Conservation (phyloP, 2,329 filamentous ascomycete species). For the Diaporthe capsici region DNA sequence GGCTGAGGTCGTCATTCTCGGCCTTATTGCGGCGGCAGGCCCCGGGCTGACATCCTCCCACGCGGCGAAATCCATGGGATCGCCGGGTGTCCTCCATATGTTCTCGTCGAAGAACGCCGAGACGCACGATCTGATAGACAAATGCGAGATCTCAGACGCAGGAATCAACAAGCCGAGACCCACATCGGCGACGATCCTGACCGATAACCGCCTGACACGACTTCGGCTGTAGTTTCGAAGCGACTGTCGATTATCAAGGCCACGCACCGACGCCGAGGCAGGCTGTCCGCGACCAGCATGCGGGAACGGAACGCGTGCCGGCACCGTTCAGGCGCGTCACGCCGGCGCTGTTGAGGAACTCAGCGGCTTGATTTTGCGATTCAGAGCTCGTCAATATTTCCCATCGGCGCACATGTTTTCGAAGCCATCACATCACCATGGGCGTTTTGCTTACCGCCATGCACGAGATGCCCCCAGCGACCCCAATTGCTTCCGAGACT, state of each 20-base stretch:
- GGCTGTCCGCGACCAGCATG: neutral
- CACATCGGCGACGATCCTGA: neutral
- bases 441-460: too few species aligned
- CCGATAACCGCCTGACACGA: too few species aligned
- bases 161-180: neutral
- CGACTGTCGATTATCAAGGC: neutral
- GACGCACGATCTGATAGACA: neutral
- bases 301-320: neutral
- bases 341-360: too few species aligned
- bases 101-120: neutral
- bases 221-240: neutral
- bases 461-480: neutral
- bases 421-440: too few species aligned
- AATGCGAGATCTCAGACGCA: neutral
- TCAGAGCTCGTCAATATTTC: neutral
- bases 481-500: neutral
- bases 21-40: neutral
- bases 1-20: slow-evolving; percentile 2
- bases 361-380: neutral
- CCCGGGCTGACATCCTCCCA: neutral
- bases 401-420: neutral
- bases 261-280: neutral
- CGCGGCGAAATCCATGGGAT: neutral
- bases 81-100: neutral
- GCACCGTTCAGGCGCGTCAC: neutral